These are phyloP conservation scores for Fusarium liriodendri DNA, from an alignment of 2,329 filamentous ascomycete genomes.

Conservation along the genomic window DNA sequence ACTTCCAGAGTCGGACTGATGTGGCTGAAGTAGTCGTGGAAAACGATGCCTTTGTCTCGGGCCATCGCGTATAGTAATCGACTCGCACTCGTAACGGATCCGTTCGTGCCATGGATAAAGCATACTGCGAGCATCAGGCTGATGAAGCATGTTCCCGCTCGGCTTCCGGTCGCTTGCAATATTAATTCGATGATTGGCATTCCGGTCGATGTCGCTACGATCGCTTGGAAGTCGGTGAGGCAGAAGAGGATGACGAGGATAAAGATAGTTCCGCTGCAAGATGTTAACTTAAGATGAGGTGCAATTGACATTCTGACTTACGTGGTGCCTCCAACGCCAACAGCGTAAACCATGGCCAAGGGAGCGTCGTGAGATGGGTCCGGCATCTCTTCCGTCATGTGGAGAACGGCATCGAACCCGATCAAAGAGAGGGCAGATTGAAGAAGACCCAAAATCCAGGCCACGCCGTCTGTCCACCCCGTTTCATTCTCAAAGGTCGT, in stretches of 20 bases:
- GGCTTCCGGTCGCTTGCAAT: slow-evolving; percentile 54
- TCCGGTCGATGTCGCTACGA: slow-evolving; percentile 52
- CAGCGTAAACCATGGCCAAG: slow-evolving; percentile 56
- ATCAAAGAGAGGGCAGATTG: slow-evolving; percentile 51
- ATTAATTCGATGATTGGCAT: slow-evolving; percentile 60
- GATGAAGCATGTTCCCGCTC: slow-evolving; percentile 53
- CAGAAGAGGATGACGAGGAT: slow-evolving; percentile 57
- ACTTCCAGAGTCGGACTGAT: slow-evolving; percentile 31
- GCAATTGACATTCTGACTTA: slow-evolving; percentile 34
- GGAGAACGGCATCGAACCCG: slow-evolving; percentile 58
- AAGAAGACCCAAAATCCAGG: slow-evolving; percentile 60
- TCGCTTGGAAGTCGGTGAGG: slow-evolving; percentile 50
- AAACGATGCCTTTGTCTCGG: slow-evolving; percentile 29
- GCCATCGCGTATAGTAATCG: slow-evolving; percentile 53
- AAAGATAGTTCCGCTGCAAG: slow-evolving; percentile 48
- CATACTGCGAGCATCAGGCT: slow-evolving; percentile 55
- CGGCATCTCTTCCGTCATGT: slow-evolving; percentile 61
- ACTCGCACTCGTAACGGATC: slow-evolving; percentile 55
- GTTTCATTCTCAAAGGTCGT: slow-evolving; percentile 57
- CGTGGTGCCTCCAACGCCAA: slow-evolving; percentile 57
- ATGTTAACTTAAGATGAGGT: background rate
- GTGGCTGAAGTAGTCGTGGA: slow-evolving; percentile 24
- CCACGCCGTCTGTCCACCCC: slow-evolving; percentile 58
- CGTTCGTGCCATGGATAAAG: slow-evolving; percentile 59
- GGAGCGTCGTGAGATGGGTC: slow-evolving; percentile 53